Evolutionary conservation across 2,329 filamentous ascomycete species (phyloP).

Genomic region (Xylariales sp.): DNA sequence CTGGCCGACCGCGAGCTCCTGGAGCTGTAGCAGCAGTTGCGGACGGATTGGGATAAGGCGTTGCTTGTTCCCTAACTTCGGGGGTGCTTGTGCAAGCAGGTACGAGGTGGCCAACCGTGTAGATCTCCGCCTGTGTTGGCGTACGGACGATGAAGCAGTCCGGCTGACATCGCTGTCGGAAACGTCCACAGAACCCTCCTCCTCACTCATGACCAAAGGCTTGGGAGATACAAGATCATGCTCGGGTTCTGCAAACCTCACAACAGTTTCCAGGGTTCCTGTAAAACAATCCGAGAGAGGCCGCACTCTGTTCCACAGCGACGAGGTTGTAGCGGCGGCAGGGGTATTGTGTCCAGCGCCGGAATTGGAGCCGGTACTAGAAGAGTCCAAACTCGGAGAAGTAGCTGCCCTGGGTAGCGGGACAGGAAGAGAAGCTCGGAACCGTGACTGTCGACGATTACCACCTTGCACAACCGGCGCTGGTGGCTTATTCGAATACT

Average conservation of each 20-base stretch:
- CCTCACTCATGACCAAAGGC: constrained; percentile 38
- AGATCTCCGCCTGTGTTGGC: constrained; percentile 35
- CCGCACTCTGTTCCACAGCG: constrained; percentile 2
- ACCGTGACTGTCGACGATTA: constrained; percentile 19
- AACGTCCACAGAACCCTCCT: constrained; percentile 39
- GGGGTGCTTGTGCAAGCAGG: constrained; percentile 63
- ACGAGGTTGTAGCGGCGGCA: constrained; percentile 1
- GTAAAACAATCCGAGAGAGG: constrained; percentile 8
- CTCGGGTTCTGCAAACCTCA: constrained; percentile 18
- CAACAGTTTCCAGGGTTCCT: constrained; percentile 11
- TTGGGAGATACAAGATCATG: constrained; percentile 15
- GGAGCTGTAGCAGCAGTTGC: constrained; percentile 66
- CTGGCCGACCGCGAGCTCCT: constrained; percentile 55
- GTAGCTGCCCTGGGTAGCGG: constrained; percentile 18
- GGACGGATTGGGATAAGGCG: constrained; percentile 64
- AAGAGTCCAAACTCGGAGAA: constrained; percentile 14
- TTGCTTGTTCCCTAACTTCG: constrained; percentile 55
- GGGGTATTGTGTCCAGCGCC: too few relatives aligned
- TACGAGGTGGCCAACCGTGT: constrained; percentile 58
- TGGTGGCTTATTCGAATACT: constrained; percentile 42
- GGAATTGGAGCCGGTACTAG: too few relatives aligned
- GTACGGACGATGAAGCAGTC: constrained; percentile 30
- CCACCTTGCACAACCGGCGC: constrained; percentile 24
- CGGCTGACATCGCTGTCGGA: constrained; percentile 45
- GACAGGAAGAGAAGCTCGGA: constrained; percentile 23